Evolutionary conservation across 2,329 filamentous ascomycete species (phyloP), one percentile per base, ranked within the genome.

Genomic region (Trichothecium sympodiale): DNA sequence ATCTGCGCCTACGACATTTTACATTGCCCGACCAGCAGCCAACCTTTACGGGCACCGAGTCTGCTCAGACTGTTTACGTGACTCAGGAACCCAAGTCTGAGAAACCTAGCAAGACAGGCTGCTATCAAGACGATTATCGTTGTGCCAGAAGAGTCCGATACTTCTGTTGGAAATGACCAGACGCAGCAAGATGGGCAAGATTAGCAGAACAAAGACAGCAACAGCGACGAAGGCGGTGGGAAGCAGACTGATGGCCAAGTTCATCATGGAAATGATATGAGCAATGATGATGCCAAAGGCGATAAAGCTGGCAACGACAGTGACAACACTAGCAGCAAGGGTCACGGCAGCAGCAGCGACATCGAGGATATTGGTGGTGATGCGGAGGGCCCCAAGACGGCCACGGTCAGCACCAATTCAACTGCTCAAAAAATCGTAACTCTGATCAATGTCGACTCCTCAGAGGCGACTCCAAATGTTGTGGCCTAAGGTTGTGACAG

Each of bases 11-110:
- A 33, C 41, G 27, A 49, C 35, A 12, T 17, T 37, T 14, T 37
- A 33, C 30, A 25, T 29, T 23, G 13, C 30, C 12, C 15, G 17
- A 10, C n/a, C n/a, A n/a, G n/a, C n/a, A n/a, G n/a, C n/a, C n/a
- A n/a, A n/a, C n/a, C n/a, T n/a, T n/a, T n/a, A n/a, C 45, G 4
- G 38, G 49, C 15, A 53, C 49, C 7, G 17, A 43, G 6, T 36
- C 45, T 8, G 48, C 44, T 5, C 36, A 46, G 20, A 52, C 43
- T 8, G 36, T 53, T n/a, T 47, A 47, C 13, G 40, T 48, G 27
- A 49, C 42, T 17, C 37, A 48, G 33, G 40, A 13, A 15, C 10
- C 34, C 32, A 39, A 38, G 32, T 39, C 47, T 13, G 40, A 51
- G 39, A 50, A 17, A 49, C 48, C 29, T 41, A 48, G 14, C 35